Percentiles rank a stretch among this genome's conserved stretches.
phyloP scores from a whole-genome alignment of 2,329 filamentous ascomycete species.

The Esteya vermicola region DNA sequence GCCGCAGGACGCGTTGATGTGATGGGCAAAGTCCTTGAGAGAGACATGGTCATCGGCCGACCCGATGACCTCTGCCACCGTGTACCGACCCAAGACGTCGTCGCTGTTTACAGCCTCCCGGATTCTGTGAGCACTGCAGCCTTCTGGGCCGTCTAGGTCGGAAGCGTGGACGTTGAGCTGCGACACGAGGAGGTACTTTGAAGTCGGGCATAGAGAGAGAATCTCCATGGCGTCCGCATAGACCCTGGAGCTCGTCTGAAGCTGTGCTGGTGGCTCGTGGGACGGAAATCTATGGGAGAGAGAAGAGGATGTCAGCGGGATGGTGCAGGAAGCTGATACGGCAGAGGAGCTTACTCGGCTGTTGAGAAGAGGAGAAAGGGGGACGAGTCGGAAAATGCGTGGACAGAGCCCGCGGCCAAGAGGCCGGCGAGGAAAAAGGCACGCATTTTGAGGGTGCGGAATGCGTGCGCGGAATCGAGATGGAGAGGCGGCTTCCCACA shows the following conservation, averaged over 20 bases:
- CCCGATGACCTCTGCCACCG: slow-evolving; percentile 40
- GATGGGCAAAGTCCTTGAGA: slow-evolving; percentile 23
- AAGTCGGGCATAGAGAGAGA: slow-evolving; percentile 55
- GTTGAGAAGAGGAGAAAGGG: slow-evolving; percentile 85
- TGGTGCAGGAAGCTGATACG: slow-evolving; percentile 11
- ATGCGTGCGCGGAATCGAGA: not conserved
- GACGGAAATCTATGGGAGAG: slow-evolving; percentile 17
- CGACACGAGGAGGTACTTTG: slow-evolving; percentile 62
- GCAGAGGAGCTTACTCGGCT: slow-evolving; percentile 47
- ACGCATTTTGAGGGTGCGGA: slow-evolving; percentile 30
- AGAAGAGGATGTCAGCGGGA: not conserved
- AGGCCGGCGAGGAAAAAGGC: slow-evolving; percentile 33
- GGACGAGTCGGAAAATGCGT: slow-evolving; percentile 73
- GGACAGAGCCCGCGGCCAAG: slow-evolving; percentile 41
- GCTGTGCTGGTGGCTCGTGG: slow-evolving; percentile 21
- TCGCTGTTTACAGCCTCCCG: slow-evolving; percentile 23
- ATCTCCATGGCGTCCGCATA: slow-evolving; percentile 29
- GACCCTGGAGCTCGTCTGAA: slow-evolving; percentile 34
- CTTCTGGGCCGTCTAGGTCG: slow-evolving; percentile 44
- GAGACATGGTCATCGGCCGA: slow-evolving; percentile 26
- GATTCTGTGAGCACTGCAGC: slow-evolving; percentile 40
- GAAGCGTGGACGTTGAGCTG: slow-evolving; percentile 60
- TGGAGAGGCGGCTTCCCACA: not conserved
- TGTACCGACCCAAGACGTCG: slow-evolving; percentile 24
- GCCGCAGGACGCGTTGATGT: slow-evolving; percentile 32